Evolutionary conservation across 805 yeast species (phyloP).

Genomic region (Wickerhamomyces strasburgensis): DNA sequence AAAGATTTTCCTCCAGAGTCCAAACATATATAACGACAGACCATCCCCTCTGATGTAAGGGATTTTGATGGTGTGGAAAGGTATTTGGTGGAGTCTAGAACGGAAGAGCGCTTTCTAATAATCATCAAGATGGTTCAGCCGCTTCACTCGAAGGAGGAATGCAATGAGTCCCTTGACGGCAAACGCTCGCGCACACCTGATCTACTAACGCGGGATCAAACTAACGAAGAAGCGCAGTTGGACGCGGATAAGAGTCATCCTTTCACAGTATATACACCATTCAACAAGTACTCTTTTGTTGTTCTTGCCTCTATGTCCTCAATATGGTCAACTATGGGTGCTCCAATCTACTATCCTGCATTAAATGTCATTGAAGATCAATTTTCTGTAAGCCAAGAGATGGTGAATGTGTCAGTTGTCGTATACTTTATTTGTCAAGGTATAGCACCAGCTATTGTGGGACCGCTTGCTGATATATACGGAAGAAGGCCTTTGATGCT

Average conservation of each 20-base stretch:
- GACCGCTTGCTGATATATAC: conserved; percentile 59
- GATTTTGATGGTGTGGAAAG: too few species aligned
- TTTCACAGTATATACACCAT: conserved; percentile 38
- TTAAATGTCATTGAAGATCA: conserved; percentile 49
- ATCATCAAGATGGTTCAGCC: too few species aligned
- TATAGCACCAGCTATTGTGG: conserved; percentile 64
- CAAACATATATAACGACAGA: too few species aligned
- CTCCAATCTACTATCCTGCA: conserved; percentile 80
- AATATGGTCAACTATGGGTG: conserved; percentile 64
- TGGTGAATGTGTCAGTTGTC: conserved; percentile 67
- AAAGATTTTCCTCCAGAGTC: too few species aligned
- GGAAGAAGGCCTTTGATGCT: conserved; percentile 72
- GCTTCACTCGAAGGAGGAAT: too few species aligned
- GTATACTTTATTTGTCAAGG: conserved; percentile 77
- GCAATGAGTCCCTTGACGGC: too few species aligned
- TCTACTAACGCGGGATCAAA: too few species aligned
- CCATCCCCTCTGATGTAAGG: too few species aligned
- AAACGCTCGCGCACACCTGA: too few species aligned
- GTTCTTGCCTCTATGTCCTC: conserved; percentile 43
- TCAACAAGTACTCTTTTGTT: conserved; percentile 39
- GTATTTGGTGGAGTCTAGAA: too few species aligned
- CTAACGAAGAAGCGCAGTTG: background rate
- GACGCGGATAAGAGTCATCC: conserved; percentile 1
- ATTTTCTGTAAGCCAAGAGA: conserved; percentile 51
- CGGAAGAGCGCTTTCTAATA: too few species aligned